A percentile compares a stretch with the other conserved stretches of the same genome.
These are phyloP conservation scores for Eucalyptus microcorys DNA, from an alignment of 345 rosid genomes.

Conservation along the genomic window DNA sequence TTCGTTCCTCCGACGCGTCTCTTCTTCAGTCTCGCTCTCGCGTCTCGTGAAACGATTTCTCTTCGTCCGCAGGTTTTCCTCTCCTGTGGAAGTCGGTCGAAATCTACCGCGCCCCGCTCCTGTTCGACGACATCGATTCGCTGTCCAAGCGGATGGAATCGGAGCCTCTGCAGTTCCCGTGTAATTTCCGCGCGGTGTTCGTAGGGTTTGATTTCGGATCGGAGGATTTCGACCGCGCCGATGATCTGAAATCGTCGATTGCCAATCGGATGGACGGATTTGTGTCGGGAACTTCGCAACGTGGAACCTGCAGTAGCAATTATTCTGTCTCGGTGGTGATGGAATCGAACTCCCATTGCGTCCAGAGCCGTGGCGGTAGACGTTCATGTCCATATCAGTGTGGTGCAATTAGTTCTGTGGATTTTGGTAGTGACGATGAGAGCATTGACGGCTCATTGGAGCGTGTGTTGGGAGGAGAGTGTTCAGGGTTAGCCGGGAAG, in stretches of 20 bases:
- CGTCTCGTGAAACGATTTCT: background rate
- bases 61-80: slow-evolving; percentile 35
- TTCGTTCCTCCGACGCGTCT: background rate
- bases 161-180: slow-evolving; percentile 42
- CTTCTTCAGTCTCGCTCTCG: background rate
- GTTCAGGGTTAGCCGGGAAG: slow-evolving; percentile 21
- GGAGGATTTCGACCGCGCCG: background rate
- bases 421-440: slow-evolving; percentile 30
- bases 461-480: slow-evolving; percentile 23
- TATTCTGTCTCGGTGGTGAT: slow-evolving; percentile 48
- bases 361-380: background rate
- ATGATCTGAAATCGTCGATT: slow-evolving; percentile 23
- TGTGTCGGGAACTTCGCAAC: slow-evolving; percentile 20
- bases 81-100: slow-evolving; percentile 86
- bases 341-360: slow-evolving; percentile 20
- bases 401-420: slow-evolving; percentile 24
- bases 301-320: slow-evolving; percentile 33
- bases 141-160: slow-evolving; percentile 41
- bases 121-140: slow-evolving; percentile 58
- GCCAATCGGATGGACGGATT: slow-evolving; percentile 24
- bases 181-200: slow-evolving; percentile 53
- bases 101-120: slow-evolving; percentile 83
- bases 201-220: slow-evolving; percentile 18
- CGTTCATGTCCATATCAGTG: slow-evolving; percentile 25
- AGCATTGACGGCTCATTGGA: slow-evolving; percentile 47